A percentile compares a stretch with the other conserved stretches of the same genome.
phyloP scores from a whole-genome alignment of 1,139 yeast species.

The Hyphopichia pseudoburtonii region DNA sequence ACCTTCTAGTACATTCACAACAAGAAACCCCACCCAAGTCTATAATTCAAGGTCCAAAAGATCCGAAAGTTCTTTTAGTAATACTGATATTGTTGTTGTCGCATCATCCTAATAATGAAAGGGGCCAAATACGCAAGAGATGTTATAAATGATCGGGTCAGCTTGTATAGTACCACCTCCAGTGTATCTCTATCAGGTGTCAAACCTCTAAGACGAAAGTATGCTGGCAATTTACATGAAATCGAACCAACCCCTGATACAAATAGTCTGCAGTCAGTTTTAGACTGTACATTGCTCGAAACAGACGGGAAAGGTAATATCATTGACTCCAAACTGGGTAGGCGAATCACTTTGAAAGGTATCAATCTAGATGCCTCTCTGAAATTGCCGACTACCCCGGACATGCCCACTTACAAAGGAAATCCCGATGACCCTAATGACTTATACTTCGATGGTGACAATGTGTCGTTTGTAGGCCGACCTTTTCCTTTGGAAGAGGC shows the following conservation, averaged over 20 bases:
- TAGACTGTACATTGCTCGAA: conserved; percentile 33
- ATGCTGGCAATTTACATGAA: conserved; percentile 16
- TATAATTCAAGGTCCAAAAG: too few relatives aligned
- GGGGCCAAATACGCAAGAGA: conserved; percentile 29
- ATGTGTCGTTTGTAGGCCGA: conserved; percentile 75
- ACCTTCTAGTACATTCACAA: too few relatives aligned
- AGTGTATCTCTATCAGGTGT: conserved; percentile 27
- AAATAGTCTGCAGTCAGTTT: conserved; percentile 13
- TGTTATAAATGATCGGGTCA: conserved; percentile 31
- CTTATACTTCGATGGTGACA: conserved; percentile 65
- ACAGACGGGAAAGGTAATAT: conserved; percentile 54
- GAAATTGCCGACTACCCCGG: conserved; percentile 66
- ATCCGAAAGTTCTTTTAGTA: too few relatives aligned
- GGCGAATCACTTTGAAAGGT: conserved; percentile 69
- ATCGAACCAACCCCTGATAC: conserved; percentile 16
- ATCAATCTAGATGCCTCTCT: conserved; percentile 79
- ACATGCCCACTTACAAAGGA: conserved; percentile 51
- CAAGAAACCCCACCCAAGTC: too few relatives aligned
- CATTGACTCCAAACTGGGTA: conserved; percentile 52
- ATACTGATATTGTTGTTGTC: too few relatives aligned
- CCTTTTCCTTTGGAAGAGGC: conserved; percentile 81
- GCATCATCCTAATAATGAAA: conserved; percentile 11
- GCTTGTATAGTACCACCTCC: conserved; percentile 28
- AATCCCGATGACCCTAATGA: conserved; percentile 43
- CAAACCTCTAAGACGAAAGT: conserved; percentile 26